Conservation (phyloP, 768 basidiomycete species). For the Pseudohyphozyma bogoriensis region DNA sequence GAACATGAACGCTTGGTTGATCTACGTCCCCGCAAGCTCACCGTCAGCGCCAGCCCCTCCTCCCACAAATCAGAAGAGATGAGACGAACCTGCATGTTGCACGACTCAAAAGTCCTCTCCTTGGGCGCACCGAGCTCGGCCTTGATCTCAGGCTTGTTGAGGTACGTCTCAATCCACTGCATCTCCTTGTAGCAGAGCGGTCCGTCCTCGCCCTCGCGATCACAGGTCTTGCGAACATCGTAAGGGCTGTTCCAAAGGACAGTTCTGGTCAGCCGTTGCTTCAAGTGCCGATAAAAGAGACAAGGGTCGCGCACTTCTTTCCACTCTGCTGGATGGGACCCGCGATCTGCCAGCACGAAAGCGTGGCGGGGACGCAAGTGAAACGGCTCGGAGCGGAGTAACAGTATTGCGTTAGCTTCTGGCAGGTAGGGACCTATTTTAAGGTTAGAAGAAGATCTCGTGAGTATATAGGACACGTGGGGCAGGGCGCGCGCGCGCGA, state of each 20-base stretch:
- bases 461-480: no score
- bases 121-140: conserved; percentile 64
- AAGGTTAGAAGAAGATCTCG: no score
- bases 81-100: conserved; percentile 43
- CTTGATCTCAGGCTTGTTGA: conserved; percentile 56
- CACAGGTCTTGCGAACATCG: conserved; percentile 60
- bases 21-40: no score
- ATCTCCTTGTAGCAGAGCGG: conserved; percentile 49
- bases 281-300: no score
- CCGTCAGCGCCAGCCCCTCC: no score
- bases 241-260: no score
- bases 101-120: conserved; percentile 53
- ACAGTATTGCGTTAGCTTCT: conserved; percentile 61
- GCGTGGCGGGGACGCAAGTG: conserved; percentile 34
- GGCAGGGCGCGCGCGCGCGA: no score
- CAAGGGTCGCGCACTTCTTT: no score
- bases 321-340: conserved; percentile 60
- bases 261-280: no score
- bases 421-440: conserved; percentile 59
- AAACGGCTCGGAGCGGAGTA: conserved; percentile 52
- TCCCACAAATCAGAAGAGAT: conserved; percentile 3
- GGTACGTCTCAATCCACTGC: conserved; percentile 75
- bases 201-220: conserved; percentile 54
- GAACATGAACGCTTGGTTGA: conserved; percentile 22
- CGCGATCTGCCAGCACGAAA: conserved; percentile 50